Conservation (phyloP, 2,329 filamentous ascomycete genomes). For the Aspergillus terreus region DNA sequence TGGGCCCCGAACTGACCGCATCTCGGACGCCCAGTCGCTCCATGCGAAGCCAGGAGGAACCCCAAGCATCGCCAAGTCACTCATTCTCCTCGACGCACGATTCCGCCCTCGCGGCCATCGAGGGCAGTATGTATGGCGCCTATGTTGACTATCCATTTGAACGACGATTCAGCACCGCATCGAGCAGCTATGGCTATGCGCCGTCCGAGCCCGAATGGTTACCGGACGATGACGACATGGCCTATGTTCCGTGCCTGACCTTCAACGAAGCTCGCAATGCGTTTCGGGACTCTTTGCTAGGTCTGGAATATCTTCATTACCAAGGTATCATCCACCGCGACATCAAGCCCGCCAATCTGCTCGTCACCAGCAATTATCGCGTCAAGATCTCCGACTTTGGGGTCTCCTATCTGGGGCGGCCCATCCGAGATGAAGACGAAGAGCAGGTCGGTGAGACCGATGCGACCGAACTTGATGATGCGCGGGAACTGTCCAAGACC, state of each 20-base stretch:
- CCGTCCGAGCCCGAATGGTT: slow-evolving; percentile 43
- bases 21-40: slow-evolving; percentile 33
- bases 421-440: slow-evolving; percentile 75
- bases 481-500: slow-evolving; percentile 94
- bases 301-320: slow-evolving; percentile 88
- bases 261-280: slow-evolving; percentile 75
- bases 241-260: slow-evolving; percentile 90
- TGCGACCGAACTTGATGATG: slow-evolving; percentile 82
- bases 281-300: slow-evolving; percentile 89
- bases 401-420: slow-evolving; percentile 91
- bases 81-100: slow-evolving; percentile 47
- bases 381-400: slow-evolving; percentile 99
- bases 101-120: slow-evolving; percentile 53
- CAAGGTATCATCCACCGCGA: slow-evolving; percentile 81
- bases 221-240: slow-evolving; percentile 71
- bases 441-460: slow-evolving; percentile 78
- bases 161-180: slow-evolving; percentile 75
- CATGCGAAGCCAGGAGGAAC: slow-evolving; percentile 44
- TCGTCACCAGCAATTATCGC: slow-evolving; percentile 78
- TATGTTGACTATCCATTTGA: slow-evolving; percentile 62
- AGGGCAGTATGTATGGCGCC: slow-evolving; percentile 73
- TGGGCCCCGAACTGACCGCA: slow-evolving; percentile 26
- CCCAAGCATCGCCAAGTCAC: slow-evolving; percentile 52
- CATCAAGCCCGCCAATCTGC: slow-evolving; percentile 84
- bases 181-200: slow-evolving; percentile 53